phyloP scores from a whole-genome alignment of 352 stramenopile genomes.

The Phytophthora macrochlamydospora region DNA sequence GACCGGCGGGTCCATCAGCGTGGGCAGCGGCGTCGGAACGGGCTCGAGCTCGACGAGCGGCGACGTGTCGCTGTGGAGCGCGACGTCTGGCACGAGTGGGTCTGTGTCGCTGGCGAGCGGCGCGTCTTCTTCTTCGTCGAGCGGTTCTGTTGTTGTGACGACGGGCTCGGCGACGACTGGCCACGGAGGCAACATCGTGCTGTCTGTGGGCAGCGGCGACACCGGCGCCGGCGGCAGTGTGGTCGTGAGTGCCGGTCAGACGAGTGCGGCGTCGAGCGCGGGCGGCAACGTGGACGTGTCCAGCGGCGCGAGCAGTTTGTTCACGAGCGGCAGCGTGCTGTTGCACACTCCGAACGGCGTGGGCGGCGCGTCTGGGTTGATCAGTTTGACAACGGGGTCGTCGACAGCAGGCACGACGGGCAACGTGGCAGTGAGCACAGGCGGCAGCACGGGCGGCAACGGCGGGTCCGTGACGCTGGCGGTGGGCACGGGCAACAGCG shows the following conservation, averaged over 20 bases:
- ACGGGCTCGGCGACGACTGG: conserved; percentile 9
- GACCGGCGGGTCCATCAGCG: neutral
- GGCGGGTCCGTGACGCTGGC: conserved; percentile 9
- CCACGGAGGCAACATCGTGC: conserved; percentile 4
- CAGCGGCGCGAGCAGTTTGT: conserved; percentile 26
- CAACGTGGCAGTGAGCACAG: neutral
- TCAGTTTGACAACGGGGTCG: conserved; percentile 22
- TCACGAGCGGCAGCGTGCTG: neutral
- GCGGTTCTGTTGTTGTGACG: neutral
- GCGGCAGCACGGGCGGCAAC: conserved; percentile 8
- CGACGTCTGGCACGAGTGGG: neutral
- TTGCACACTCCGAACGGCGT: neutral
- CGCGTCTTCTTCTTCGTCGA: neutral
- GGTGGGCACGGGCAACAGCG: neutral
- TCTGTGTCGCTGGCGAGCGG: conserved; percentile 2
- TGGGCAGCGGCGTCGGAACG: conserved; percentile 3
- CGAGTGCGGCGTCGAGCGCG: conserved; percentile 26
- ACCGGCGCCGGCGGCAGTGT: conserved; percentile 4
- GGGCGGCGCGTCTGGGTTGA: neutral
- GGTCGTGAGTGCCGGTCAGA: neutral
- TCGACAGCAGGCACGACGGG: conserved; percentile 10
- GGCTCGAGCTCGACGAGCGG: neutral
- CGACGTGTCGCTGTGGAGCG: neutral
- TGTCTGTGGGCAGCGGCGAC: conserved; percentile 5
- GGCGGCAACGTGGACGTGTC: conserved; percentile 26